Evolutionary conservation across 1,284 basidiomycete genomes (phyloP), one percentile per base, ranked within the genome.

Genomic region (Ganoderma sp.): DNA sequence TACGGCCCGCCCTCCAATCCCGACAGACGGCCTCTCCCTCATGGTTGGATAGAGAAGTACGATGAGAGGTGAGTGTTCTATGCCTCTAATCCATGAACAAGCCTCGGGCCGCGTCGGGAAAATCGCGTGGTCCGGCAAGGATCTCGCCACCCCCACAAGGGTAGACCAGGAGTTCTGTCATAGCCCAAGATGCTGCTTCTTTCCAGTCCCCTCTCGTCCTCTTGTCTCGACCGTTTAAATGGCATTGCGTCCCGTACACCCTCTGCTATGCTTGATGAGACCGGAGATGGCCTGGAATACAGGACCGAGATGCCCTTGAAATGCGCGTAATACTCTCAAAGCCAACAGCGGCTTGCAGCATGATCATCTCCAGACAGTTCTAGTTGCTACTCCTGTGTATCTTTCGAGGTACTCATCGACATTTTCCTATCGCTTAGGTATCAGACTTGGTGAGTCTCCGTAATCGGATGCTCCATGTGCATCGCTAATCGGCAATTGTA

Each of bases 31-130:
- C 80, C 82, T 7, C 81, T 93, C 0, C 91, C 91, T 22, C 81
- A 81, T 7, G 92, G 92, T 32, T 93, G 91, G 90, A 82, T 88
- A 34, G 78, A 84, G 41, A 90, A 92, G 75, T 93, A 83, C 75
- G 90, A 93, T 74, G 68, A 78, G 65, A 89, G 88, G 90, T 93
- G 75, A 64, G 58, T 25, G 7, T 43, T 22, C 28, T 15, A 7
- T 54, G 4, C 22, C 14, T 43, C n/a, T 3, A 32, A n/a, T 28
- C 4, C 28, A 17, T 25, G 41, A 6, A 22, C 14, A 37, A 39
- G 34, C 10, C 56, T 56, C 32, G 15, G 17, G 8, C 34, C 25
- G 15, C 5, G 54, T 14, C 19, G 56, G 37, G 56, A 34, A 58
- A 22, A 22, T 22, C 34, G 19, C 4, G 37, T 19, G 15, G 37